Base-by-base conservation (phyloP, 495 filamentous ascomycete species). In the Hypoxylon lenormandii region DNA sequence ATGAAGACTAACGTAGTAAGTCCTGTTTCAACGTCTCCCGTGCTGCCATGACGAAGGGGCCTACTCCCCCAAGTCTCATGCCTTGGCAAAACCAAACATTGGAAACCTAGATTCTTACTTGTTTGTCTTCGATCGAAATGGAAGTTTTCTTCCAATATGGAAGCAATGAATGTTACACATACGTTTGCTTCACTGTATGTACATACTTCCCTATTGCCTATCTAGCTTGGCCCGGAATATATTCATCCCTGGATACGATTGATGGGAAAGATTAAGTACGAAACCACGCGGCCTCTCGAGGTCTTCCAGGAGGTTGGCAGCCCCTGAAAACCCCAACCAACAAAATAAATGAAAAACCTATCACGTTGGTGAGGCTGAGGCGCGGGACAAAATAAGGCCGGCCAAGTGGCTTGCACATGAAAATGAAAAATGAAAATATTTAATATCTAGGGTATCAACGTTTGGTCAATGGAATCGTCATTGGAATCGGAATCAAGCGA, bases 401-500 rank as follows among this genome's bases (percentile, higher is more conserved):
- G 43, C 3, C 23, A 30, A 16, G 19, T 61, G 33, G 30, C 23
- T 33, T 49, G 30, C 13, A 45, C n/a, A 16, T 15, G 28, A 51
- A 18, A 57, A 38, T 26, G 10, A 4, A 19, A n/a, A n/a, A n/a
- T n/a, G n/a, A n/a, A n/a, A n/a, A n/a, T n/a, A n/a, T n/a, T n/a
- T n/a, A n/a, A 21, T 15, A 50, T 12, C 49, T 42, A 21, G 23
- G 30, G 30, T 48, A 22, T 42, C 8, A 16, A 16, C 38, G 12
- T 42, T 37, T 42, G 12, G 12, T 42, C 4, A 4, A 15, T 48
- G 45, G 30, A 28, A 53, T 63, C 55, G 3, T 3, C n/a, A 12
- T 40, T 40, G 37, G 12, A n/a, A 4, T 19, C 43, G 45, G 30
- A 28, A 53, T 63, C 55, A 76, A 13, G 19, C 50, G 22, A 72